These are phyloP conservation scores for Blastobotrys raffinosifermentans DNA, from an alignment of 1,139 yeast genomes.

Conservation along the genomic window DNA sequence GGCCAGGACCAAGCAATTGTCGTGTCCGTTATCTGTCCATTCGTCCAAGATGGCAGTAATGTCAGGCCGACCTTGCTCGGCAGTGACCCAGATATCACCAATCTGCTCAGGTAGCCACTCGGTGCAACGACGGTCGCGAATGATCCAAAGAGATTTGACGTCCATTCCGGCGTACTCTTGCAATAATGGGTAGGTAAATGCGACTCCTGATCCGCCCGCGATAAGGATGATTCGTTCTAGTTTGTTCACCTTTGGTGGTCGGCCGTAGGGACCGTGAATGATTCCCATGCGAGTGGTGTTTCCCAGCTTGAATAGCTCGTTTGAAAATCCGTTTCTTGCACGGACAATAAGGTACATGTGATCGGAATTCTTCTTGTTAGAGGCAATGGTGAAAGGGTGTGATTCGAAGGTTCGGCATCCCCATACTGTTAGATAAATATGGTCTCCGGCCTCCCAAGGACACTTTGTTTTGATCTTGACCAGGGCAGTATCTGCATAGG, in stretches of 20 bases:
- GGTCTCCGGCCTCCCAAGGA: constrained; percentile 28
- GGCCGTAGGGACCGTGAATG: no score
- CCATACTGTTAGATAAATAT: constrained; percentile 22
- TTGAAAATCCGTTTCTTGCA: constrained; percentile 23
- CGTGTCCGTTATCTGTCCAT: no score
- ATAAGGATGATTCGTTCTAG: constrained; percentile 19
- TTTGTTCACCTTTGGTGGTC: not conserved
- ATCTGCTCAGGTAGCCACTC: constrained; percentile 13
- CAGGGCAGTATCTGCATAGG: no score
- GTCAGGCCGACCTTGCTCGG: no score
- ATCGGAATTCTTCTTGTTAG: constrained; percentile 17
- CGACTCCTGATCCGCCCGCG: constrained; percentile 29
- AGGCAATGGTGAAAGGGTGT: constrained; percentile 18
- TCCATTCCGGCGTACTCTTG: constrained; percentile 19
- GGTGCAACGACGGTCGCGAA: constrained; percentile 15
- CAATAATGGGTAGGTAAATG: constrained; percentile 26
- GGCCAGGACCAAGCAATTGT: no score
- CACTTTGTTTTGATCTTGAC: no score
- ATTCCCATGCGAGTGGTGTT: no score
- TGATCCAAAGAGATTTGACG: constrained; percentile 24
- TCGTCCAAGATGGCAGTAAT: no score
- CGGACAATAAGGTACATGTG: no score
- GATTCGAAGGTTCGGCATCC: constrained; percentile 18
- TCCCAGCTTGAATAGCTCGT: no score
- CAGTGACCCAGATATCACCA: no score